Percentiles rank a stretch among this genome's conserved stretches.
These are phyloP conservation scores for Prunus mume DNA, from an alignment of 306 rosid genomes.

Conservation along the genomic window DNA sequence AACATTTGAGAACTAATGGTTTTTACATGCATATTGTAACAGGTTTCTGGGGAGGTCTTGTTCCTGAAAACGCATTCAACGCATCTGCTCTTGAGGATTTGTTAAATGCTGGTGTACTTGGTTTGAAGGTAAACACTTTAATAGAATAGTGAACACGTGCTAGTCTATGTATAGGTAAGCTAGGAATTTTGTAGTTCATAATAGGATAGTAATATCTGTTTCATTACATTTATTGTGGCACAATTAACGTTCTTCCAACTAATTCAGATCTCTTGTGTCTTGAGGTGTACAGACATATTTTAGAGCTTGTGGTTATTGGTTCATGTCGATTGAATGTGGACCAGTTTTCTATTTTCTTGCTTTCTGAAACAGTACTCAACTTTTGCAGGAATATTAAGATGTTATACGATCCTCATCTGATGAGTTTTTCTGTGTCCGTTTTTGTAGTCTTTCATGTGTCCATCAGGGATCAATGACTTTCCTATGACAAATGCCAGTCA, in stretches of 20 bases:
- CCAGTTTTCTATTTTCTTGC: not conserved
- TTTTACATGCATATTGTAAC: constrained; percentile 23
- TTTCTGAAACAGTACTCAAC: not conserved
- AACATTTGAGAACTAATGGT: not conserved
- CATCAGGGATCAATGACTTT: too few relatives aligned
- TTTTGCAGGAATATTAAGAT: not conserved
- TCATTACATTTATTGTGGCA: not conserved
- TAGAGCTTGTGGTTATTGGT: not conserved
- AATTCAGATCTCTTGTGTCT: not conserved
- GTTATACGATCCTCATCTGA: too few relatives aligned
- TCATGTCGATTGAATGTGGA: not conserved
- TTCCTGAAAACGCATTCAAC: constrained; percentile 89
- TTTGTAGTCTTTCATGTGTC: too few relatives aligned
- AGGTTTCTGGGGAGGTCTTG: constrained; percentile 99
- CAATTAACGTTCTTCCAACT: not conserved
- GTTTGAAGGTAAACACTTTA: constrained; percentile 65
- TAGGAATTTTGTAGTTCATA: too few relatives aligned
- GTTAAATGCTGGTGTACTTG: constrained; percentile 84
- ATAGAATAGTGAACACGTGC: not conserved
- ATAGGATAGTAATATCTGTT: not conserved
- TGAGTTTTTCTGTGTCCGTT: too few relatives aligned
- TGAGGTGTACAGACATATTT: not conserved
- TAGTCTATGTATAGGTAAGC: too few relatives aligned
- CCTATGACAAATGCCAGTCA: too few relatives aligned
- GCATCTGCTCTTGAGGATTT: constrained; percentile 74